These are phyloP conservation scores for Neurospora sp. DNA, from an alignment of 2,329 filamentous ascomycete species.

Conservation along the genomic window DNA sequence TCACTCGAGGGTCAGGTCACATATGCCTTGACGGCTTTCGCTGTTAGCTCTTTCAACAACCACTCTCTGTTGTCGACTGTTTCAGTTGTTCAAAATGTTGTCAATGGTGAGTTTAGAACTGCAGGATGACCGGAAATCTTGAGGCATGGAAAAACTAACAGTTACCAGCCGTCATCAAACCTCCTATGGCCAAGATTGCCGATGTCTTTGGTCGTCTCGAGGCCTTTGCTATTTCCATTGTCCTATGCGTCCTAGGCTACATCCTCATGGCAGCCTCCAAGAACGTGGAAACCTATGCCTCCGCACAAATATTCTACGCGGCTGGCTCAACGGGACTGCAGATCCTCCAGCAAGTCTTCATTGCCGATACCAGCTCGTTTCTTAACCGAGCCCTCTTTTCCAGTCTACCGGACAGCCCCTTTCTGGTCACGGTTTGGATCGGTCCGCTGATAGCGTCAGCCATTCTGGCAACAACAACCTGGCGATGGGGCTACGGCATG, in stretches of 20 bases:
- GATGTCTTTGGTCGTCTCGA: slow-evolving; percentile 54
- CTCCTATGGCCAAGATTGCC: slow-evolving; percentile 50
- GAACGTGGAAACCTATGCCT: slow-evolving; percentile 42
- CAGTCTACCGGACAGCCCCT: slow-evolving; percentile 48
- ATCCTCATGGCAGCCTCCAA: slow-evolving; percentile 45
- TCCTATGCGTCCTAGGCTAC: slow-evolving; percentile 46
- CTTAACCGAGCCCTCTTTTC: slow-evolving; percentile 50
- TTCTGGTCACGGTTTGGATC: slow-evolving; percentile 51
- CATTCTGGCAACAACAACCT: slow-evolving; percentile 36
- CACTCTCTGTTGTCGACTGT: slow-evolving; percentile 57
- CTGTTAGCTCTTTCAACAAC: slow-evolving; percentile 51
- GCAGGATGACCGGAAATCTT: background rate
- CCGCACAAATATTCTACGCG: slow-evolving; percentile 51
- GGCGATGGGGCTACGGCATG: slow-evolving; percentile 54
- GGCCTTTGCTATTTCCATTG: slow-evolving; percentile 42
- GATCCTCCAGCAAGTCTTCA: slow-evolving; percentile 54
- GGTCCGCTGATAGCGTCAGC: slow-evolving; percentile 41
- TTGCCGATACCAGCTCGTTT: slow-evolving; percentile 52
- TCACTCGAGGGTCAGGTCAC: slow-evolving; percentile 59
- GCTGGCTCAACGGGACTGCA: slow-evolving; percentile 43
- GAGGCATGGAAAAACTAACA: background rate
- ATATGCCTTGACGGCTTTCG: slow-evolving; percentile 48
- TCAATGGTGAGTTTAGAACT: slow-evolving; percentile 38
- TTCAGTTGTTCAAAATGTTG: slow-evolving; percentile 52
- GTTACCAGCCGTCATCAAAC: slow-evolving; percentile 42